Evolutionary conservation across 2,329 filamentous ascomycete species (phyloP).

Genomic region (Xylariaceae sp.): DNA sequence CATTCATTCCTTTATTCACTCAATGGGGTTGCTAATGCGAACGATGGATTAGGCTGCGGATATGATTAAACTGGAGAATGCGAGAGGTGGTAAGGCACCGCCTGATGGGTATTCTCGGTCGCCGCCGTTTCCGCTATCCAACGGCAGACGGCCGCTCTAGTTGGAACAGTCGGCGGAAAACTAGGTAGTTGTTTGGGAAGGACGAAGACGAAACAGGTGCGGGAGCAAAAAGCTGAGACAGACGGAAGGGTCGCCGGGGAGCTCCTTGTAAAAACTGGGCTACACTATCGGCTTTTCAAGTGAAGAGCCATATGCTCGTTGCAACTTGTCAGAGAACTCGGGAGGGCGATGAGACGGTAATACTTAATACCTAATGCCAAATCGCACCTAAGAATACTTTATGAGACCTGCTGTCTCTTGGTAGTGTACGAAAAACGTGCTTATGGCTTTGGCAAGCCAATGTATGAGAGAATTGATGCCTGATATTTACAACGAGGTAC

Average conservation of each 20-base stretch:
- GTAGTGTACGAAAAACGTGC: too few relatives aligned
- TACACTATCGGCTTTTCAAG: neutral
- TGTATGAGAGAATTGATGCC: too few relatives aligned
- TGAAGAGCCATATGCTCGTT: too few relatives aligned
- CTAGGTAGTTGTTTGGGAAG: neutral
- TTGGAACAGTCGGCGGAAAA: neutral
- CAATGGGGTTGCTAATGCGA: slow-evolving; percentile 6
- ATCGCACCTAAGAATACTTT: too few relatives aligned
- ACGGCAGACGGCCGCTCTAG: neutral
- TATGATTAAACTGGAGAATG: slow-evolving; percentile 36
- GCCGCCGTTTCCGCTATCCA: neutral
- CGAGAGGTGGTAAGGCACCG: neutral
- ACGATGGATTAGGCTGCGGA: slow-evolving; percentile 36
- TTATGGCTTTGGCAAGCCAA: too few relatives aligned
- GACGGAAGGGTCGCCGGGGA: neutral
- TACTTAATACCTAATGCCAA: too few relatives aligned
- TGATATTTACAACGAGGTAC: too few relatives aligned
- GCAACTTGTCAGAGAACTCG: too few relatives aligned
- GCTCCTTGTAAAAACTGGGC: neutral
- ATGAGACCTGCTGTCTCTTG: too few relatives aligned
- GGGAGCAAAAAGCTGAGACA: neutral
- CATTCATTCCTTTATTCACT: neutral
- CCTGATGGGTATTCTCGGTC: neutral
- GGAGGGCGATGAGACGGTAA: too few relatives aligned
- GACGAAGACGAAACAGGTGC: neutral